Evolutionary conservation across 768 basidiomycete species (phyloP).

Genomic region (Tylopilus rubrobrunneus): DNA sequence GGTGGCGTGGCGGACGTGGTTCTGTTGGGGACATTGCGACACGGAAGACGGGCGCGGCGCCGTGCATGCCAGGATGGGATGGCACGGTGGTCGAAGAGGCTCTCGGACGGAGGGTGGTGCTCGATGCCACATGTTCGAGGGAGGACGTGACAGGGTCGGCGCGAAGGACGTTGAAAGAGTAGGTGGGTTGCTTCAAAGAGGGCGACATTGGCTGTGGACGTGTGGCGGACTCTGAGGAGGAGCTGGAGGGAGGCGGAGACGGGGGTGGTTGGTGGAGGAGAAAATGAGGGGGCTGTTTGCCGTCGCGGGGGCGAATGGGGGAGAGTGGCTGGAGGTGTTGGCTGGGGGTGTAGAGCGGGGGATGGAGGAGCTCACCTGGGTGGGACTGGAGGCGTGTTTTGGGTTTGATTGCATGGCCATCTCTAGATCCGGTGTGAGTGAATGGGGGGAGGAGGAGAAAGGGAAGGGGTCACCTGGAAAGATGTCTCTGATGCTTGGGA

Average conservation of each 20-base stretch:
- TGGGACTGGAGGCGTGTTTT: not conserved
- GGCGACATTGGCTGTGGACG: slow-evolving; percentile 15
- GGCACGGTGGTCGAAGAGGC: slow-evolving; percentile 12
- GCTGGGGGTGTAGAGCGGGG: slow-evolving; percentile 7
- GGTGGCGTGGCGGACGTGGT: slow-evolving; percentile 16
- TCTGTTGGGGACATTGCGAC: slow-evolving; percentile 31
- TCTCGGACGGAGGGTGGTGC: slow-evolving; percentile 36
- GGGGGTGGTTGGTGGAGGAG: slow-evolving; percentile 14
- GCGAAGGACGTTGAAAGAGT: slow-evolving; percentile 44
- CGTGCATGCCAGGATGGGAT: slow-evolving; percentile 26
- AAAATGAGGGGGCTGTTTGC: not conserved
- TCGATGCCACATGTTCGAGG: slow-evolving; percentile 43
- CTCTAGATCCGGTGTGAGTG: slow-evolving; percentile 12
- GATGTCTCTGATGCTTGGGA: slow-evolving; percentile 54
- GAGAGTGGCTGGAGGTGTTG: too few species aligned
- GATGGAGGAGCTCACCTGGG: slow-evolving; percentile 4
- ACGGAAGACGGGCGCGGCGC: slow-evolving; percentile 36
- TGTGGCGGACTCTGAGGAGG: slow-evolving; percentile 27
- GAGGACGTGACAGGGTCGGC: slow-evolving; percentile 40
- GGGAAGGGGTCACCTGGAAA: slow-evolving; percentile 42
- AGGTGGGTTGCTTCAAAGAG: slow-evolving; percentile 16
- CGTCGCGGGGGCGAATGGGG: not conserved
- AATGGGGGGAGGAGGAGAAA: not conserved
- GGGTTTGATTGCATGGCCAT: slow-evolving; percentile 19
- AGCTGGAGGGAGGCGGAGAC: slow-evolving; percentile 26